Evolutionary conservation across 495 filamentous ascomycete genomes (phyloP), one percentile per base, ranked within the genome.

Genomic region (Staphylotrichum tortipilum): DNA sequence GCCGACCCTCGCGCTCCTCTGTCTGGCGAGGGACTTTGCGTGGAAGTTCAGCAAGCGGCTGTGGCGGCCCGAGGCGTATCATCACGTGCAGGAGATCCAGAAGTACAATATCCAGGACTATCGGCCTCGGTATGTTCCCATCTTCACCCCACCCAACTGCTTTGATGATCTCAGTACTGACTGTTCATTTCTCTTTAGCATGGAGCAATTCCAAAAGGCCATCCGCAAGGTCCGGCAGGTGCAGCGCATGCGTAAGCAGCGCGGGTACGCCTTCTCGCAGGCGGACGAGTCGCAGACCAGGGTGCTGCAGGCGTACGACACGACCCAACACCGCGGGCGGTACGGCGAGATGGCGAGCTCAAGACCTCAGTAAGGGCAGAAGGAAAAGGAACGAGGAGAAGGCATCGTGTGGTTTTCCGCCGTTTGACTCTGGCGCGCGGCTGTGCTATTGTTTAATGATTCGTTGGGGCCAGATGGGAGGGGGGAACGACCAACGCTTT

Each of bases 21-120:
- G 89, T 64, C 76, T 97, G n/a, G 68, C 88, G 22, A 75, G 94
- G 54, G 94, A 99, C 66, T 89, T 94, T 64, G 80, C 86, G 15
- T 80, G 66, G 82, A 86, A 85, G 63, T 90, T 88, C 60, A 83
- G 81, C 53, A 96, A 94, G 73, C 83, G 94, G 33, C 94, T 99
- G 86, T 96, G 96, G 71, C 83, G 80, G 50, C 94, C 94, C 33
- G 86, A 96, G 71, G 79, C 87, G 28, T 99, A 99, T 61, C 94
- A 99, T 59, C 94, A 99, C 66, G 88, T 99, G 37, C 94, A 99
- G 70, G 94, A 99, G 70, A 99, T 99, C 55, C 94, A 99, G 68
- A 99, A 99, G 68, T 99, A 95, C 72, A 99, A 99, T 60, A 94
- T 99, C 46, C 94, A 97, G 68, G 94, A 99, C 71, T 99, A 99